These are phyloP conservation scores for Yamadazyma kitorensis DNA, from an alignment of 805 yeast species.

Conservation along the genomic window DNA sequence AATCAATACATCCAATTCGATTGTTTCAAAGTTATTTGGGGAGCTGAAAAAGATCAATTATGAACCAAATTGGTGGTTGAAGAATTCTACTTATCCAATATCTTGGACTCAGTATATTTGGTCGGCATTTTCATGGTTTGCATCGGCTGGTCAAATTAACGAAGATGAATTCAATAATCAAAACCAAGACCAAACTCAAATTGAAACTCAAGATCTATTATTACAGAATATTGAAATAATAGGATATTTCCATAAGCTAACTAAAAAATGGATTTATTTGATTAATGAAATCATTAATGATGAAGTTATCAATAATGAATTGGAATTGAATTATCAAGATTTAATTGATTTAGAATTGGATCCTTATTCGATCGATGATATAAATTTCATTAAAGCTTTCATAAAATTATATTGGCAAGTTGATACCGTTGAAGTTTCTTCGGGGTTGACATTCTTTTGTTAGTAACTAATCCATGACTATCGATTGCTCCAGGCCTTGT, in stretches of 20 bases:
- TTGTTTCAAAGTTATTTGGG: slow-evolving; percentile 5
- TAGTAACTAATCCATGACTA: no score
- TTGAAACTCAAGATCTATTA: slow-evolving; percentile 8
- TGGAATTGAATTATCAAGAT: slow-evolving; percentile 41
- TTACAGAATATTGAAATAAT: slow-evolving; percentile 24
- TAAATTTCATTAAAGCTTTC: slow-evolving; percentile 34
- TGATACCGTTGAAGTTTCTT: slow-evolving; percentile 14
- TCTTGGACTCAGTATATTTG: slow-evolving; percentile 60
- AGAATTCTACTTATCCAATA: slow-evolving; percentile 42
- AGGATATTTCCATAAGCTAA: slow-evolving; percentile 38
- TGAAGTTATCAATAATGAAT: slow-evolving; percentile 13
- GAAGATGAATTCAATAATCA: slow-evolving; percentile 11
- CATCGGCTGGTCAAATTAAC: slow-evolving; percentile 66
- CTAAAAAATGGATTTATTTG: slow-evolving; percentile 35
- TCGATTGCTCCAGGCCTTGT: no score
- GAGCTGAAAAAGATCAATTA: slow-evolving; percentile 3
- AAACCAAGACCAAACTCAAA: slow-evolving; percentile 5
- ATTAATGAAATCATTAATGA: slow-evolving; percentile 35
- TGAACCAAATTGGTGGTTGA: slow-evolving; percentile 44
- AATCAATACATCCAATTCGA: slow-evolving; percentile 23
- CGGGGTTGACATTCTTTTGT: slow-evolving; percentile 13
- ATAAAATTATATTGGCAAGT: slow-evolving; percentile 26
- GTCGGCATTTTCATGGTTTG: slow-evolving; percentile 84
- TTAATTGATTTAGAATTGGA: slow-evolving; percentile 41
- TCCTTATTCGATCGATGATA: slow-evolving; percentile 38